Base-by-base conservation (phyloP, 2,329 filamentous ascomycete genomes). In the Sarocladiaceae sp. region DNA sequence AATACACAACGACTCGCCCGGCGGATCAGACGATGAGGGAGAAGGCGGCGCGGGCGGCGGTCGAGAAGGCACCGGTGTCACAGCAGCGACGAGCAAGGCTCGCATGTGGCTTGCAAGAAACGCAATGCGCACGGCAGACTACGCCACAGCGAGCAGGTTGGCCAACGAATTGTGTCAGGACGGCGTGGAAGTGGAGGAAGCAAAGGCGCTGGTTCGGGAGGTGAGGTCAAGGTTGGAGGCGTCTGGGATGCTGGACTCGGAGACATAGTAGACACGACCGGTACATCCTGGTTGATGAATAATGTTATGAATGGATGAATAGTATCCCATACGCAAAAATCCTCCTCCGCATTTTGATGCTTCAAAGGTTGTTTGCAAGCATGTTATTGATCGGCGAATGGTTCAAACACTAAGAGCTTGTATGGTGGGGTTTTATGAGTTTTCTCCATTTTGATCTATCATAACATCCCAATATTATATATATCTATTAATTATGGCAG, bases 151-250 rank as follows among this genome's bases (percentile, higher is more conserved):
- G 3, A 85, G 85, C 65, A 80, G 88, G 50, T 68, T 97, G 33
- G 90, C 89, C 1, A 88, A 83, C 49, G 93, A 98, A 65, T 70
- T 98, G 35, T 96, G 90, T 60, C 88, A 96, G 64, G 93, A 98
- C 63, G 93, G 93, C 1, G 83, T 94, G 20, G 93, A 97, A 64
- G 88, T 97, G 2, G 93, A 98, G 61, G 93, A 98, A 64, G 93
- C 93, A 21, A 97, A 97, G 67, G 88, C 89, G 3, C 69, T 97
- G 53, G 85, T 95, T 49, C 77, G 88, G 49, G 91, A 97, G 62
- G 83, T 95, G 11, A 76, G 90, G 53, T 85, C 85, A 4, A 77
- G 86, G 52, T 75, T 89, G 63, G 85, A 88, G 41, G 65, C 62
- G n/a, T 58, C 59, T 9, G 64, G 55, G 15, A 51, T 58, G 51